A percentile compares a stretch with the other conserved stretches of the same genome.
Evolutionary conservation across 306 rosid genomes (phyloP).

Genomic region (Acacia crassicarpa): DNA sequence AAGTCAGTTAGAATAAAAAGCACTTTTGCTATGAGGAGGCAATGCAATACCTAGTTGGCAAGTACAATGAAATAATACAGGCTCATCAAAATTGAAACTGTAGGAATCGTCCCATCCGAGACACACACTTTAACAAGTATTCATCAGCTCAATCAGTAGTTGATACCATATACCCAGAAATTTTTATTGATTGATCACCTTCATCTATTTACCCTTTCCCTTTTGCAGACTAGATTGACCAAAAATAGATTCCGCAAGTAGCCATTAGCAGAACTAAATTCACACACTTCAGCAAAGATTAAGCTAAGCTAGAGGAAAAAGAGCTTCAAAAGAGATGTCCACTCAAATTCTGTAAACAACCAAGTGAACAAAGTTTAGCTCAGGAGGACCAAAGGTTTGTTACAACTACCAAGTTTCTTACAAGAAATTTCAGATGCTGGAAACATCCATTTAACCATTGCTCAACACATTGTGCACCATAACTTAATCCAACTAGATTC

Average conservation of each 20-base stretch:
- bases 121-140: background rate
- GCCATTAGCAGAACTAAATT: background rate
- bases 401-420: constrained; percentile 30
- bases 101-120: background rate
- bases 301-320: background rate
- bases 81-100: background rate
- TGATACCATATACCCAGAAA: background rate
- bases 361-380: constrained; percentile 19
- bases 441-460: constrained; percentile 50
- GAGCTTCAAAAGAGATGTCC: constrained; percentile 14
- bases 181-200: background rate
- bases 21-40: too few relatives aligned
- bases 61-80: background rate
- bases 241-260: background rate
- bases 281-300: background rate
- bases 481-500: constrained; percentile 62
- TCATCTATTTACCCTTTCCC: background rate
- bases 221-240: background rate
- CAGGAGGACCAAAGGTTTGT: constrained; percentile 24
- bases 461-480: constrained; percentile 47
- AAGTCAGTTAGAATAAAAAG: too few relatives aligned
- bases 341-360: constrained; percentile 13
- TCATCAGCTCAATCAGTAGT: background rate
- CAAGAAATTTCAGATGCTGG: constrained; percentile 43
- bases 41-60: background rate